Base-by-base conservation (phyloP, 164 flowering plant genomes). In the Vitis cinerea region DNA sequence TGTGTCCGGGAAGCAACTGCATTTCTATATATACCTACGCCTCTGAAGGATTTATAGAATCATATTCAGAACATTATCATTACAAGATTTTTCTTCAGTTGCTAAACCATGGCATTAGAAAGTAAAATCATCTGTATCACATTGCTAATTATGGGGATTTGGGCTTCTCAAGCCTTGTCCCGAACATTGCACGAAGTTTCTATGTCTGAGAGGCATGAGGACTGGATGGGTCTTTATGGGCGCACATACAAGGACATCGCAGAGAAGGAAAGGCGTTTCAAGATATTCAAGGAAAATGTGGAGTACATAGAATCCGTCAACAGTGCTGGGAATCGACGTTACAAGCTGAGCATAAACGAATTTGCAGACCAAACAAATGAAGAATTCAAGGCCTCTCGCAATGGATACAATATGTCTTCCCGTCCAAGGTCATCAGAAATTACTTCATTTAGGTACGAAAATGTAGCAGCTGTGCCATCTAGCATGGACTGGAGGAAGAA, bases 401-500 rank as follows among this genome's bases (percentile, higher is more conserved):
- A 66, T 14, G 74, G 76, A 23, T 77, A 37, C 54, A 74, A 65
- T 15, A 11, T 8, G 44, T 8, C 50, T 15, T 2, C 11, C 10
- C 5, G 1, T 1, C 12, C 58, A 1, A n/a, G n/a, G 2, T 13
- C 76, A 53, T 5, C 61, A 0, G 50, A 11, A 12, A 31, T 27
- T 0, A 11, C 23, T 54, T 13, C 71, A 0, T 79, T 65, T 19
- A 68, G 65, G 67, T 72, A 75, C 29, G 71, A 60, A 37, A 76
- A 72, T 50, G 52, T 65, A 10, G 15, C 65, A 1, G 56, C 12
- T 0, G 65, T 74, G 3, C 79, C 77, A 31, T 0, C 69, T 1
- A 72, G 63, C 31, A 62, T 83, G 57, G 80, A 86, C 57, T 84
- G 84, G 87, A 79, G 79, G 44, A 50, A 68, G 47, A 62, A 71